Conservation (phyloP, 495 filamentous ascomycete species). For the Neurospora hispaniola region DNA sequence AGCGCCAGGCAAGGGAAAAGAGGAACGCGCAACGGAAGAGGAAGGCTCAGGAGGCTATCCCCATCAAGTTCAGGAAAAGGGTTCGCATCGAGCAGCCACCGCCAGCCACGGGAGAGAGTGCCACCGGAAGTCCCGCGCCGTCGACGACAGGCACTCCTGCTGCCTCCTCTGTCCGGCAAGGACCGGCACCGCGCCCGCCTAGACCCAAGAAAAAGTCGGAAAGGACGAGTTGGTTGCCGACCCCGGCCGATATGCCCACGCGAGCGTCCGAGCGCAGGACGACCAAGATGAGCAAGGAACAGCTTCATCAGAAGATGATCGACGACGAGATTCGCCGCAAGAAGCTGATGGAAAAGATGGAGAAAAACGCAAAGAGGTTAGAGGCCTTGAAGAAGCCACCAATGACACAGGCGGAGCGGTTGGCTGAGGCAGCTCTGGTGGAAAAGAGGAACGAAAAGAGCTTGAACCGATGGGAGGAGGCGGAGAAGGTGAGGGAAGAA, state of each 20-base stretch:
- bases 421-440: constrained; percentile 71
- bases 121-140: constrained; percentile 36
- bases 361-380: constrained; percentile 70
- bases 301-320: constrained; percentile 70
- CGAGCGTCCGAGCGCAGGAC: constrained; percentile 74
- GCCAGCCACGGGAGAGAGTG: constrained; percentile 16
- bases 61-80: constrained; percentile 43
- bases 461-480: constrained; percentile 87
- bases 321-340: constrained; percentile 71
- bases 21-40: constrained; percentile 53
- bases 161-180: background rate
- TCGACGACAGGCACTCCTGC: background rate
- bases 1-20: constrained; percentile 47
- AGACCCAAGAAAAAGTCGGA: constrained; percentile 90
- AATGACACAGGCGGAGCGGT: constrained; percentile 82
- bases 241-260: constrained; percentile 64
- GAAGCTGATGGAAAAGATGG: constrained; percentile 74
- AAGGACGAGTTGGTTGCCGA: constrained; percentile 78
- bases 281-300: constrained; percentile 75
- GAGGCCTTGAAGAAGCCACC: constrained; percentile 61
- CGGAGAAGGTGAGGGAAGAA: constrained; percentile 75
- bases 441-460: constrained; percentile 84
- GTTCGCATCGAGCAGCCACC: constrained; percentile 39
- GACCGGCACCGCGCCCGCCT: constrained; percentile 23
- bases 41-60: constrained; percentile 56